Conservation (phyloP, 331 rosid genomes). For the Pyrus hybrid region DNA sequence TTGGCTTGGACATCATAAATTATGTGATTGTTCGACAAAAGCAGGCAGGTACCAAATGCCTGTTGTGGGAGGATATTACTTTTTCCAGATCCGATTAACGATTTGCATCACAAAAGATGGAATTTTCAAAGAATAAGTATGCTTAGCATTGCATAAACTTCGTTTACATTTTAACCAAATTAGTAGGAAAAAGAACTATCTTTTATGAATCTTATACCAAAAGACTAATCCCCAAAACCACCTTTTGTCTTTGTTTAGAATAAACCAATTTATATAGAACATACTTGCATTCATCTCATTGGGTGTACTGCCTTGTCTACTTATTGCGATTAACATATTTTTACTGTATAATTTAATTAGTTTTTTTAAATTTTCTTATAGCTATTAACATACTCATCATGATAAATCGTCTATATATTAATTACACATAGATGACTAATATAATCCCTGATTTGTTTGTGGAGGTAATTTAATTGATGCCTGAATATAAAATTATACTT, state of each 20-base stretch:
- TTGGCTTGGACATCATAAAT: slow-evolving; percentile 10
- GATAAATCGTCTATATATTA: too few species aligned
- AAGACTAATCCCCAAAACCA: neutral
- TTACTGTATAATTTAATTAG: too few species aligned
- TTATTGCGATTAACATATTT: too few species aligned
- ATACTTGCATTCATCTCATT: neutral
- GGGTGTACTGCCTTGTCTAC: too few species aligned
- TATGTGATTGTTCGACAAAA: neutral
- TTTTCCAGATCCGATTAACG: neutral
- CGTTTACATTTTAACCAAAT: neutral
- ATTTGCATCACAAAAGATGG: neutral
- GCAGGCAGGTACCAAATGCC: slow-evolving; percentile 9
- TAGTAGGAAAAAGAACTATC: neutral
- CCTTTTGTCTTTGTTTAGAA: neutral
- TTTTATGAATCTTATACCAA: neutral
- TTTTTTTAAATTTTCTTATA: too few species aligned
- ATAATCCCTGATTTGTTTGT: too few species aligned
- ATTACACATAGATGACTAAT: too few species aligned
- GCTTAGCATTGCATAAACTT: neutral
- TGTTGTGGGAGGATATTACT: neutral
- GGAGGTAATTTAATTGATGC: too few species aligned
- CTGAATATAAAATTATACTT: too few species aligned
- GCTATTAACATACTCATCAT: too few species aligned
- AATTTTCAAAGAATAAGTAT: neutral
- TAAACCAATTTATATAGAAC: neutral